Conservation (phyloP, 768 basidiomycete genomes). For the Xerocomus spinulosus region DNA sequence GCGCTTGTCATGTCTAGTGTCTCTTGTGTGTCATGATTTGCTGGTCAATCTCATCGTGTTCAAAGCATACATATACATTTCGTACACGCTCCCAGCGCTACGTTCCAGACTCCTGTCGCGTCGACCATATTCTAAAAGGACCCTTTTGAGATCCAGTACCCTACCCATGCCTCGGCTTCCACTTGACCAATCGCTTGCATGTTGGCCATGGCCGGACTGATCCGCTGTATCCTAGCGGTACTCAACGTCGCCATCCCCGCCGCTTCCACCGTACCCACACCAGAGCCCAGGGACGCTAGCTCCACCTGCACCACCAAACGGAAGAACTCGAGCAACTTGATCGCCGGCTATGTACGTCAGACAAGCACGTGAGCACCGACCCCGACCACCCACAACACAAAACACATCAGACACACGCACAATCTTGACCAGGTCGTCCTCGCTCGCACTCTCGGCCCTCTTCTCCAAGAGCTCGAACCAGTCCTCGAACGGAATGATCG, state of each 20-base stretch:
- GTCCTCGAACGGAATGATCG: slow-evolving; percentile 31
- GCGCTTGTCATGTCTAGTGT: no score
- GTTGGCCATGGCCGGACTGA: slow-evolving; percentile 22
- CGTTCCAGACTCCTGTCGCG: neutral
- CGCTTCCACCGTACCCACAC: slow-evolving; percentile 5
- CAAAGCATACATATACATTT: no score
- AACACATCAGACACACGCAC: slow-evolving; percentile 20
- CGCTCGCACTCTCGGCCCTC: slow-evolving; percentile 13
- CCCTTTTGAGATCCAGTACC: slow-evolving; percentile 23
- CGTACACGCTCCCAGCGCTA: no score
- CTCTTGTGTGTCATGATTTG: no score
- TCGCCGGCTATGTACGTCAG: slow-evolving; percentile 33
- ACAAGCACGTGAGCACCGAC: no score
- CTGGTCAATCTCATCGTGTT: no score
- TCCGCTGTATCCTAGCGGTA: slow-evolving; percentile 7
- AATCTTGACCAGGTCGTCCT: slow-evolving; percentile 28
- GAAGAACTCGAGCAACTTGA: slow-evolving; percentile 35
- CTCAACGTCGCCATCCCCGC: slow-evolving; percentile 20
- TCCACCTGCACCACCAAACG: slow-evolving; percentile 22
- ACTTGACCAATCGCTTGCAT: slow-evolving; percentile 23
- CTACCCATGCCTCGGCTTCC: slow-evolving; percentile 24
- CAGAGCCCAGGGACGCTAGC: no score
- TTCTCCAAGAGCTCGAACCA: slow-evolving; percentile 33
- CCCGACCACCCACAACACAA: no score
- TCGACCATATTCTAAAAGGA: slow-evolving; percentile 7